phyloP scores from a whole-genome alignment of 106 monocot genomes.

The Acorus calamus region DNA sequence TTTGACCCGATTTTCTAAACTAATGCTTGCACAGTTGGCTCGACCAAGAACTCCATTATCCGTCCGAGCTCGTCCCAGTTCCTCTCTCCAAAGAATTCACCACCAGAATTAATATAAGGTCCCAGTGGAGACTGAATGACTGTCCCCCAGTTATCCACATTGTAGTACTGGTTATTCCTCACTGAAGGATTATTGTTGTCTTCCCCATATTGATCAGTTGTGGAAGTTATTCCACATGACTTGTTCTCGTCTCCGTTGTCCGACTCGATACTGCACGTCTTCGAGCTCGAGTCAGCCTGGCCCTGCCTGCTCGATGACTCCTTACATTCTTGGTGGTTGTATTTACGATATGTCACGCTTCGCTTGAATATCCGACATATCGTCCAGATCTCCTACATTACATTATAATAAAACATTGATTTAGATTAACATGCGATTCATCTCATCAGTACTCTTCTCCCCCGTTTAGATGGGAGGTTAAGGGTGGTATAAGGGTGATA shows the following conservation, averaged over 20 bases:
- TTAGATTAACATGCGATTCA: too few species aligned
- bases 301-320: constrained; percentile 4
- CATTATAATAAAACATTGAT: not conserved
- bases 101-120: not conserved
- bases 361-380: constrained; percentile 79
- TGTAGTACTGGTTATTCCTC: constrained; percentile 7
- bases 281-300: constrained; percentile 28
- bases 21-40: constrained; percentile 4
- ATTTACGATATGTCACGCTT: constrained; percentile 23
- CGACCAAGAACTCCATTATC: constrained; percentile 35
- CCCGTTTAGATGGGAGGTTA: too few species aligned
- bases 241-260: constrained; percentile 29
- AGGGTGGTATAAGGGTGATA: too few species aligned
- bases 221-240: not conserved
- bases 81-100: constrained; percentile 18
- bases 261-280: constrained; percentile 43
- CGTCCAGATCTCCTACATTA: constrained; percentile 62
- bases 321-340: constrained; percentile 12
- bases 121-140: not conserved
- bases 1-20: too few species aligned
- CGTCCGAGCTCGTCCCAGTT: constrained; percentile 80
- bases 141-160: constrained; percentile 23
- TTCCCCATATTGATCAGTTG: not conserved
- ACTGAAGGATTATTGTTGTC: not conserved
- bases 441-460: too few species aligned